Conservation (phyloP, 345 rosid genomes). For the Gossypium longicalyx region DNA sequence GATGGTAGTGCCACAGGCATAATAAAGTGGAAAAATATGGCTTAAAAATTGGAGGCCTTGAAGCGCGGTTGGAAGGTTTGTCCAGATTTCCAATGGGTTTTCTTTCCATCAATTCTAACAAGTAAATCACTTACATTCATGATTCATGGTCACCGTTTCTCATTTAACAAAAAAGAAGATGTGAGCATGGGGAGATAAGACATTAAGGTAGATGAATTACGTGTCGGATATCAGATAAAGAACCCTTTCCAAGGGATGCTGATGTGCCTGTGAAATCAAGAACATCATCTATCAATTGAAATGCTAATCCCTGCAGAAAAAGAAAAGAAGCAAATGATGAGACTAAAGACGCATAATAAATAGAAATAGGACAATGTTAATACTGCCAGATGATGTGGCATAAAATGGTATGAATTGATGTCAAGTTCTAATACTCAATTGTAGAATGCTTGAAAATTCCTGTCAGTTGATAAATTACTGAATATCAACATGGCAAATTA, state of each 20-base stretch:
- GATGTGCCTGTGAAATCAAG: conserved; percentile 96
- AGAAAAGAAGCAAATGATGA: conserved; percentile 1
- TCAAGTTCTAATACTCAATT: neutral
- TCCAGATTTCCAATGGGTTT: neutral
- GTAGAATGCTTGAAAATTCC: neutral
- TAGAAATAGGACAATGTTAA: neutral
- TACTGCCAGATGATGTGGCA: neutral
- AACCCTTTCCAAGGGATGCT: conserved; percentile 86
- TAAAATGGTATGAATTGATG: neutral
- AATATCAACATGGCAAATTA: conserved; percentile 1
- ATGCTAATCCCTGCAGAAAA: conserved; percentile 76
- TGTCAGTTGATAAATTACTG: neutral
- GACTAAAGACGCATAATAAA: neutral
- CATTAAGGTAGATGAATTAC: conserved; percentile 35
- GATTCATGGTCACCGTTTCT: neutral
- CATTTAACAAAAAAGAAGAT: neutral
- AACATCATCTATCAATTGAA: conserved; percentile 80
- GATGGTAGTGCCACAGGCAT: neutral
- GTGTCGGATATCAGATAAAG: conserved; percentile 75
- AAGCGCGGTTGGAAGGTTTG: neutral
- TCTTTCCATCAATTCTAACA: neutral
- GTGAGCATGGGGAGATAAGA: neutral
- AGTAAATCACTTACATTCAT: neutral
- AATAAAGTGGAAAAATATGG: neutral
- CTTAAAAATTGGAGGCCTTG: neutral